Evolutionary conservation across 306 rosid genomes (phyloP).

Genomic region (Hippophae tibetana): DNA sequence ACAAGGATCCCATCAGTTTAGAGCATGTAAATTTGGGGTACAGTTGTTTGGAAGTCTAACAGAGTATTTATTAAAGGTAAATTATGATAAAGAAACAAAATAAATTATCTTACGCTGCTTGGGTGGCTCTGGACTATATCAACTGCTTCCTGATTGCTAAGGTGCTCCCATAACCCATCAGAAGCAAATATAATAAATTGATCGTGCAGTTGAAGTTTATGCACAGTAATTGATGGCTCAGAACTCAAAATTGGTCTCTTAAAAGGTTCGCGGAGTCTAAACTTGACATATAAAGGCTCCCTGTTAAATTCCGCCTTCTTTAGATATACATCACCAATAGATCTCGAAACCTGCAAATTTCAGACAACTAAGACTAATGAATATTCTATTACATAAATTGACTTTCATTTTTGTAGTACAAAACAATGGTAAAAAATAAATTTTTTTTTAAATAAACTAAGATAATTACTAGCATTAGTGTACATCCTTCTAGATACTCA

Average conservation of each 20-base stretch:
- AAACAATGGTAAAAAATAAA: no score
- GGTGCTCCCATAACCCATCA: conserved; percentile 94
- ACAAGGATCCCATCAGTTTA: no score
- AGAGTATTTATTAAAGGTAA: no score
- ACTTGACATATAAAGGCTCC: conserved; percentile 64
- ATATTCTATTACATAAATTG: no score
- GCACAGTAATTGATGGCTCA: conserved; percentile 65
- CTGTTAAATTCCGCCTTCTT: conserved; percentile 77
- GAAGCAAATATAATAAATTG: conserved; percentile 84
- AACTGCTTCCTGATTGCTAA: conserved; percentile 82
- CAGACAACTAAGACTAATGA: no score
- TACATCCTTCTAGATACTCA: no score
- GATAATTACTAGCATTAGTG: no score
- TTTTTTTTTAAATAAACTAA: no score
- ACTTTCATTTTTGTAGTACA: no score
- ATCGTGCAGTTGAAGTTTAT: conserved; percentile 61
- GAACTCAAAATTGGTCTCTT: conserved; percentile 72
- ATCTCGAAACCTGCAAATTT: conserved; percentile 60
- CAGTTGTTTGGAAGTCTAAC: no score
- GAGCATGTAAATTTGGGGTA: no score
- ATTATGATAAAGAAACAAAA: conserved; percentile 6
- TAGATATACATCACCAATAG: conserved; percentile 72
- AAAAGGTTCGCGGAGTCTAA: conserved; percentile 66
- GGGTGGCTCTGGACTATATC: conserved; percentile 72
- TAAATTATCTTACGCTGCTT: conserved; percentile 45